Evolutionary conservation across 1,284 basidiomycete genomes (phyloP).

Genomic region (Polyporus tsugae): DNA sequence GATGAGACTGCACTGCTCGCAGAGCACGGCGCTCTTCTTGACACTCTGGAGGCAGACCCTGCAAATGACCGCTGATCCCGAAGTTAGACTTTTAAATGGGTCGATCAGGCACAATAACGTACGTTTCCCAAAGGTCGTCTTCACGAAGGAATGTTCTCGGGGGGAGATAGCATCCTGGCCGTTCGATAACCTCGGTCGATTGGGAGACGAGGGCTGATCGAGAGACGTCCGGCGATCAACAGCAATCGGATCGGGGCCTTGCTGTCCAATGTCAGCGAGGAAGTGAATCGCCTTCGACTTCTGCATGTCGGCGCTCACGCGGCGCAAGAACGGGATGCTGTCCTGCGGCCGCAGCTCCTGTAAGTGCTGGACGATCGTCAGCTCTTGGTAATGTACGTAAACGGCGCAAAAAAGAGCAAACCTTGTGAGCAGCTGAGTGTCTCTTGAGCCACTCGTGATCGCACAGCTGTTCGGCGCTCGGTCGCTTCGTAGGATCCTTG

Average conservation of each 20-base stretch:
- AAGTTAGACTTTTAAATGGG: constrained; percentile 29
- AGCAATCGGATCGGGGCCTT: constrained; percentile 51
- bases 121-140: constrained; percentile 94
- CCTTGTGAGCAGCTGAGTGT: constrained; percentile 81
- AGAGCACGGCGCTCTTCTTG: constrained; percentile 89
- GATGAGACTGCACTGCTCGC: constrained; percentile 90
- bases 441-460: constrained; percentile 91
- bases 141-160: constrained; percentile 86
- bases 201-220: constrained; percentile 34
- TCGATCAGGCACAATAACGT: constrained; percentile 42
- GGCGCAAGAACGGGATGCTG: constrained; percentile 91
- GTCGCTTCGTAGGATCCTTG: constrained; percentile 85
- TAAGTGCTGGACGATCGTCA: constrained; percentile 20
- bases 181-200: constrained; percentile 47
- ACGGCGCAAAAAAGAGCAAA: constrained; percentile 39
- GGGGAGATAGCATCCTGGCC: constrained; percentile 58
- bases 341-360: constrained; percentile 89
- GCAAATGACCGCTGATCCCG: constrained; percentile 79
- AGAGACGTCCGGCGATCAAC: constrained; percentile 43
- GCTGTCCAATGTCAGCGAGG: constrained; percentile 58
- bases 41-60: constrained; percentile 83
- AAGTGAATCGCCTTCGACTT: constrained; percentile 70
- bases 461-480: constrained; percentile 84
- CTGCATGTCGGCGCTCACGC: constrained; percentile 87
- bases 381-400: constrained; percentile 12